A percentile compares a stretch with the other conserved stretches of the same genome.
phyloP scores from a whole-genome alignment of 2,329 filamentous ascomycete species.

The Lizonia empirigonia region DNA sequence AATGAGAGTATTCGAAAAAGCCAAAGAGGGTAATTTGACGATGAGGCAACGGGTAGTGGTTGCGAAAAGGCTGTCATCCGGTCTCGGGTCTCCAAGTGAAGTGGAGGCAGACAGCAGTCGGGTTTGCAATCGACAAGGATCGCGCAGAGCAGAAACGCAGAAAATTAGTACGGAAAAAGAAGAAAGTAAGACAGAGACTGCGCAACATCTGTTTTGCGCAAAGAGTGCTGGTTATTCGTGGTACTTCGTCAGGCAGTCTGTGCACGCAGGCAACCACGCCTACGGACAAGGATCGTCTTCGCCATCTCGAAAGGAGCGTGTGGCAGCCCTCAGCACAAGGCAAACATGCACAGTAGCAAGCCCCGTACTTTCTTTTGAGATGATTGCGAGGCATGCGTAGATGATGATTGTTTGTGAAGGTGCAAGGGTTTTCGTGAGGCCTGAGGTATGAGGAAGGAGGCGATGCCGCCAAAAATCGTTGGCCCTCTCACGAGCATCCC shows the following conservation, averaged over 20 bases:
- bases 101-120: neutral
- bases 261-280: conserved; percentile 12
- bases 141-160: neutral
- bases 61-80: neutral
- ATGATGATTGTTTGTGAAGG: neutral
- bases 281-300: neutral
- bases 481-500: no score
- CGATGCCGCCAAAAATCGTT: neutral
- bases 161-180: neutral
- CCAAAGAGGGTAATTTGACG: no score
- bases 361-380: neutral
- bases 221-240: neutral
- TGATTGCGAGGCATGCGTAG: neutral
- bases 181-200: neutral
- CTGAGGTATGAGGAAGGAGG: no score
- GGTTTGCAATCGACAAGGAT: neutral
- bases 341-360: neutral
- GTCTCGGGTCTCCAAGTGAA: neutral
- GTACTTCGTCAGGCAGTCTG: conserved; percentile 1
- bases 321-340: neutral
- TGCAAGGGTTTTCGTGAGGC: no score
- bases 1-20: neutral
- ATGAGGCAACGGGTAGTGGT: neutral
- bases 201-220: neutral
- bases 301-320: neutral